Evolutionary conservation across 345 rosid species (phyloP).

Genomic region (Citrus australasica): DNA sequence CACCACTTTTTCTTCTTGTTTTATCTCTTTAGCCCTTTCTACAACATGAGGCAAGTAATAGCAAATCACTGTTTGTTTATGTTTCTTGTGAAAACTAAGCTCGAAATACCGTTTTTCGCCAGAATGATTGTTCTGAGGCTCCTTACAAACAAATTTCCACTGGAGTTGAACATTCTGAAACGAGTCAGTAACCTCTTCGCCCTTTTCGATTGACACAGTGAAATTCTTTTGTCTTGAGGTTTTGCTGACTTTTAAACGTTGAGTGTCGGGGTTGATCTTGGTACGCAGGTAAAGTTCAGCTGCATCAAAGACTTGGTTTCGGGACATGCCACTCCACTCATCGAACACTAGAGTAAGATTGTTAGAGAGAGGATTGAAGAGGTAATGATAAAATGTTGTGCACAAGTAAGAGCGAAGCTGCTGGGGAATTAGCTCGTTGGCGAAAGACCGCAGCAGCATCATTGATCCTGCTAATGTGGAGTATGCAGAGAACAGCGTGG

Average conservation of each 20-base stretch:
- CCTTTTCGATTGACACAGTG: slow-evolving; percentile 29
- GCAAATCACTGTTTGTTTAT: slow-evolving; percentile 21
- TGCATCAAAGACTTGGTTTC: slow-evolving; percentile 42
- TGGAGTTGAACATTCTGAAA: slow-evolving; percentile 24
- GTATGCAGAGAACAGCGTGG: slow-evolving; percentile 38
- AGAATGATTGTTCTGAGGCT: not conserved
- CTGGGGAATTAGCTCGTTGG: slow-evolving; percentile 32
- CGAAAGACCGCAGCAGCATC: slow-evolving; percentile 39
- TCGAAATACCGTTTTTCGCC: slow-evolving; percentile 29
- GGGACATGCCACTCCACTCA: slow-evolving; percentile 23
- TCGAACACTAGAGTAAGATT: slow-evolving; percentile 32
- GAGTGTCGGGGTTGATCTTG: slow-evolving; percentile 40
- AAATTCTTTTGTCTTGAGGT: slow-evolving; percentile 26
- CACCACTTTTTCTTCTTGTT: slow-evolving; percentile 30
- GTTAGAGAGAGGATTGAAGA: slow-evolving; percentile 24
- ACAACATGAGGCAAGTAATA: slow-evolving; percentile 33
- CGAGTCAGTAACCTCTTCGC: slow-evolving; percentile 32
- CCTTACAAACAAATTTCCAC: slow-evolving; percentile 28
- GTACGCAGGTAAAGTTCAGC: slow-evolving; percentile 43
- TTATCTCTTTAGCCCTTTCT: slow-evolving; percentile 26
- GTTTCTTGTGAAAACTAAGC: slow-evolving; percentile 36
- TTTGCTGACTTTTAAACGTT: slow-evolving; percentile 39
- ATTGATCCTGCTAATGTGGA: slow-evolving; percentile 36
- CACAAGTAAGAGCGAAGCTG: slow-evolving; percentile 22
- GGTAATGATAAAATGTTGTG: slow-evolving; percentile 1